Evolutionary conservation across 1,284 basidiomycete species (phyloP).

Genomic region (Sanghuangporus baumii): DNA sequence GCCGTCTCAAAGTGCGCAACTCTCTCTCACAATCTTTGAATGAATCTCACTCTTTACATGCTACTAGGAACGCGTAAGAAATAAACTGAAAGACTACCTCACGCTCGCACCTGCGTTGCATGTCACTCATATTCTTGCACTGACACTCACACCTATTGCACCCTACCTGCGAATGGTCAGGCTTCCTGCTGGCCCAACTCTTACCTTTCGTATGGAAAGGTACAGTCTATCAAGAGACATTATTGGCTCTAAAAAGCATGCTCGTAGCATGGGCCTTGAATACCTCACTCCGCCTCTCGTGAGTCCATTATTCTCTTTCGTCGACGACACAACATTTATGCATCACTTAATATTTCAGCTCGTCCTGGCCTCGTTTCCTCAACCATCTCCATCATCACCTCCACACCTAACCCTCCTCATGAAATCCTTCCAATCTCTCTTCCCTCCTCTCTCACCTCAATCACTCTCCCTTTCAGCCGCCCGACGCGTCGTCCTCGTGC

Average conservation of each 20-base stretch:
- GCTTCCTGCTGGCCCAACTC: constrained; percentile 88
- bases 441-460: constrained; percentile 80
- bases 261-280: constrained; percentile 77
- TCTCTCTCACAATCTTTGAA: not conserved
- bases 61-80: constrained; percentile 80
- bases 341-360: constrained; percentile 37
- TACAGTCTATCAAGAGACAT: constrained; percentile 90
- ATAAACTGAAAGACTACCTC: constrained; percentile 93
- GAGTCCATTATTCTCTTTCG: constrained; percentile 26
- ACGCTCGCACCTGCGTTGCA: constrained; percentile 88
- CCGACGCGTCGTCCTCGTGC: constrained; percentile 88
- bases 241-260: constrained; percentile 57
- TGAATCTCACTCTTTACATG: constrained; percentile 17
- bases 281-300: constrained; percentile 85
- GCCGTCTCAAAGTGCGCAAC: constrained; percentile 69
- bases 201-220: constrained; percentile 89
- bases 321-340: not conserved
- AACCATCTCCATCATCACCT: constrained; percentile 61
- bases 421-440: constrained; percentile 87
- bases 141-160: constrained; percentile 81
- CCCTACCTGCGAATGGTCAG: constrained; percentile 87
- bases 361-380: constrained; percentile 72
- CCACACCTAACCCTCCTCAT: constrained; percentile 69
- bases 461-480: constrained; percentile 76
- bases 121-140: constrained; percentile 91